These are phyloP conservation scores for Suhomyces taliae DNA, from an alignment of 1,139 yeast species.

Conservation along the genomic window DNA sequence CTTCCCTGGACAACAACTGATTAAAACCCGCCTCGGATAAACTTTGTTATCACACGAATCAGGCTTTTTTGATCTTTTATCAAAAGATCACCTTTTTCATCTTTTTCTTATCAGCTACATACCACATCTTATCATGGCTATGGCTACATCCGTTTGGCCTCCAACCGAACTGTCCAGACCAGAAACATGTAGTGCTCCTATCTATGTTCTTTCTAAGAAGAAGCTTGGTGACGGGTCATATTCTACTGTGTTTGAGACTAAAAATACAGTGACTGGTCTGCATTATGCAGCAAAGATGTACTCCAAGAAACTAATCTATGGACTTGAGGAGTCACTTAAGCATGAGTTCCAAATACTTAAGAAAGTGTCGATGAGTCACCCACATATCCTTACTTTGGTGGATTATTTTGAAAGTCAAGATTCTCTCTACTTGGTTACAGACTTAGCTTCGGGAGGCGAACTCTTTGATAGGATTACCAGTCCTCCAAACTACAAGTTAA, in stretches of 20 bases:
- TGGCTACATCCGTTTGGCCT: slow-evolving; percentile 18
- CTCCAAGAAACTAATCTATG: slow-evolving; percentile 33
- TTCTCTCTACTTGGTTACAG: slow-evolving; percentile 61
- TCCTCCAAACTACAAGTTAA: slow-evolving; percentile 40
- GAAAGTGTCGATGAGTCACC: slow-evolving; percentile 47
- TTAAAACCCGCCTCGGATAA: too few species aligned
- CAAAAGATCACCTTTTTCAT: too few species aligned
- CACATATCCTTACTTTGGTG: slow-evolving; percentile 54
- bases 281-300: slow-evolving; percentile 44
- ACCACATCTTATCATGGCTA: too few species aligned
- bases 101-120: too few species aligned
- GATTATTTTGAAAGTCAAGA: slow-evolving; percentile 72
- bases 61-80: too few species aligned
- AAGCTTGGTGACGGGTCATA: slow-evolving; percentile 41
- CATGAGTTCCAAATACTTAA: slow-evolving; percentile 58
- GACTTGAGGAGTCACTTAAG: slow-evolving; percentile 40
- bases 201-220: slow-evolving; percentile 31
- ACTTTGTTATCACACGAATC: neutral
- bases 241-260: slow-evolving; percentile 42
- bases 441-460: slow-evolving; percentile 70
- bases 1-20: too few species aligned
- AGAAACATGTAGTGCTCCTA: slow-evolving; percentile 14
- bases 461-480: slow-evolving; percentile 59
- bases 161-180: slow-evolving; percentile 16
- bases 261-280: slow-evolving; percentile 28